A percentile compares a stretch with the other conserved stretches of the same genome.
Evolutionary conservation across 2,329 filamentous ascomycete species (phyloP).

Genomic region (Phialocephala subalpina): DNA sequence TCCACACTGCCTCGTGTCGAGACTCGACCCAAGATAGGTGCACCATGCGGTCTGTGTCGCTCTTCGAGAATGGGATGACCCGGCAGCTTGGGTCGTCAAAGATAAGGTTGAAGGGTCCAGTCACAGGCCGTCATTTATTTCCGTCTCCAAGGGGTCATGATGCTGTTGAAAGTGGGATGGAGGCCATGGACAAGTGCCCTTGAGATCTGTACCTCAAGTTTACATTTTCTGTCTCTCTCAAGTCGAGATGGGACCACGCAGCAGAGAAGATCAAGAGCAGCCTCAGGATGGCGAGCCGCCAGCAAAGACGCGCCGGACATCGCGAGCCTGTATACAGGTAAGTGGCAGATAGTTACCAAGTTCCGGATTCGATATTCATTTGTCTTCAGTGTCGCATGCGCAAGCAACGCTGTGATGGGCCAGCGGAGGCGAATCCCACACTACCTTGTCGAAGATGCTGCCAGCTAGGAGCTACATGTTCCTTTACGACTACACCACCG

Average conservation of each 20-base stretch:
- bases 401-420: constrained; percentile 19
- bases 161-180: background rate
- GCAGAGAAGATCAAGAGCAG: background rate
- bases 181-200: background rate
- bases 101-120: constrained; percentile 1
- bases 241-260: constrained; percentile 7
- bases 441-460: constrained; percentile 15
- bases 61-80: background rate
- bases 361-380: background rate
- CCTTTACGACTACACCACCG: constrained; percentile 13
- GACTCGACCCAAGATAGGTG: background rate
- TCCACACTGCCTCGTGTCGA: background rate
- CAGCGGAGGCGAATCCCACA: background rate
- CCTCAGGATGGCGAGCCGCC: constrained; percentile 17
- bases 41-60: background rate
- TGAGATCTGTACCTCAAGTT: background rate
- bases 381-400: constrained; percentile 17
- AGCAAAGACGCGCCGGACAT: constrained; percentile 14
- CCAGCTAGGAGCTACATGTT: constrained; percentile 20
- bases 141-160: background rate
- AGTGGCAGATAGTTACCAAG: background rate
- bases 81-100: background rate
- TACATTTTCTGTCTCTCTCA: background rate
- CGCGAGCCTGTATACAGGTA: constrained; percentile 17
- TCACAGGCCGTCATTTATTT: background rate